Conservation (phyloP, 2,329 filamentous ascomycete species). For the Bipolaris sorokiniana region DNA sequence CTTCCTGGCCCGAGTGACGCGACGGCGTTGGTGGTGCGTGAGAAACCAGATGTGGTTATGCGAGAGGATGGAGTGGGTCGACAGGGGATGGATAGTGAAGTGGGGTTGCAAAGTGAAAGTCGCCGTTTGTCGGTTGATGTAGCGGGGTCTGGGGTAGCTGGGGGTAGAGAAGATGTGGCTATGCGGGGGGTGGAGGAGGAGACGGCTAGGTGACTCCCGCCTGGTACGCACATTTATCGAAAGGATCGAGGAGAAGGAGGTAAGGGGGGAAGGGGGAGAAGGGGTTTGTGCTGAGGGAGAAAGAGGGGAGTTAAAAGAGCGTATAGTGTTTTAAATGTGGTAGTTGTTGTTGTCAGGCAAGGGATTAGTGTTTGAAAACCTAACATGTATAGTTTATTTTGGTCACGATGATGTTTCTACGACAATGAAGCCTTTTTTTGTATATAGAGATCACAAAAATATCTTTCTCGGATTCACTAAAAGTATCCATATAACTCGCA, state of each 20-base stretch:
- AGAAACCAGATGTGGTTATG: neutral
- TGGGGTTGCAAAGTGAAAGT: neutral
- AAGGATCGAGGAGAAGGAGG: neutral
- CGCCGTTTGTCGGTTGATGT: neutral
- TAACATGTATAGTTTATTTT: too few species aligned
- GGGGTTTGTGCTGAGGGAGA: too few species aligned
- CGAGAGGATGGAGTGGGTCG: neutral
- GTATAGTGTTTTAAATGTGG: too few species aligned
- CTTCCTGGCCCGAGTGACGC: neutral
- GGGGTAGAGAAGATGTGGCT: neutral
- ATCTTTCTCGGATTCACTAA: too few species aligned
- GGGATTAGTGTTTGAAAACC: too few species aligned
- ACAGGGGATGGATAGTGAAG: neutral
- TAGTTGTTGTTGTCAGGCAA: too few species aligned
- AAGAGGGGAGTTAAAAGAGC: too few species aligned
- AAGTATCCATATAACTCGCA: too few species aligned
- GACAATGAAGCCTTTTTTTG: too few species aligned
- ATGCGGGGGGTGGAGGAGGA: neutral
- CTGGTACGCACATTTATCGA: neutral
- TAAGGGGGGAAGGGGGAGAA: too few species aligned
- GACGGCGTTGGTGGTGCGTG: neutral
- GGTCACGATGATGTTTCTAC: too few species aligned
- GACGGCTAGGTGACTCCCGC: neutral
- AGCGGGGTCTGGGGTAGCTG: neutral
- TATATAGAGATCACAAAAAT: too few species aligned